phyloP scores from a whole-genome alignment of 2,329 filamentous ascomycete species.

The Aschersonia sp. region DNA sequence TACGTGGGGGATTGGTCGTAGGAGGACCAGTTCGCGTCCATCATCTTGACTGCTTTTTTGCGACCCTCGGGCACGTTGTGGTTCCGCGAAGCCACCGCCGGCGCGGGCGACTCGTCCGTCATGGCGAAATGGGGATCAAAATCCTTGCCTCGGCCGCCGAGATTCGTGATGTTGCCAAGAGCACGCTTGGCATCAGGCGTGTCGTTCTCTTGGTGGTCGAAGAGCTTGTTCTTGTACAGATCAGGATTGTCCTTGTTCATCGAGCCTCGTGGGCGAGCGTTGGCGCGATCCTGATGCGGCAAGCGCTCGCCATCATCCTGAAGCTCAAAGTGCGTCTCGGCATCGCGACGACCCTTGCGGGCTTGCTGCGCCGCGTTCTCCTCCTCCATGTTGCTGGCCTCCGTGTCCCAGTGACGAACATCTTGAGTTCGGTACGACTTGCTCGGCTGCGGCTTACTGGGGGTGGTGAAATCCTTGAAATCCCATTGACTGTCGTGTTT shows the following conservation, averaged over 20 bases:
- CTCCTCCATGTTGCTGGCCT: conserved; percentile 31
- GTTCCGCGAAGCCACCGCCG: conserved; percentile 18
- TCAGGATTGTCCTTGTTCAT: conserved; percentile 50
- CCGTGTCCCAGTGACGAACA: conserved; percentile 65
- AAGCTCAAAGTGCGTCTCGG: conserved; percentile 72
- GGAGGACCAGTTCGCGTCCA: conserved; percentile 48
- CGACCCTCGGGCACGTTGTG: conserved; percentile 40
- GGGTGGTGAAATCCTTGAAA: conserved; percentile 78
- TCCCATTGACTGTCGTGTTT: conserved; percentile 69
- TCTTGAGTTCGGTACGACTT: conserved; percentile 52
- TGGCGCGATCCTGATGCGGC: conserved; percentile 28
- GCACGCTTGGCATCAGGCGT: conserved; percentile 26
- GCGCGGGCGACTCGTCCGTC: conserved; percentile 48
- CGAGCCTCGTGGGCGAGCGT: conserved; percentile 34
- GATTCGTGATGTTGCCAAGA: conserved; percentile 56
- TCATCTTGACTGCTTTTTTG: conserved; percentile 57
- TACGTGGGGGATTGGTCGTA: conserved; percentile 38
- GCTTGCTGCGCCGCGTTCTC: conserved; percentile 44
- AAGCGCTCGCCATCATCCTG: conserved; percentile 55
- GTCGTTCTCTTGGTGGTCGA: conserved; percentile 37
- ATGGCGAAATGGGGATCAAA: conserved; percentile 69
- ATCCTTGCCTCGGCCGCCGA: conserved; percentile 58
- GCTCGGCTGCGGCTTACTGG: conserved; percentile 51
- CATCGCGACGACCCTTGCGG: conserved; percentile 60
- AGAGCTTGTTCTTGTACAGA: conserved; percentile 67